phyloP scores from a whole-genome alignment of 78 protist genomes.

The Tieghemostelium lacteum region DNA sequence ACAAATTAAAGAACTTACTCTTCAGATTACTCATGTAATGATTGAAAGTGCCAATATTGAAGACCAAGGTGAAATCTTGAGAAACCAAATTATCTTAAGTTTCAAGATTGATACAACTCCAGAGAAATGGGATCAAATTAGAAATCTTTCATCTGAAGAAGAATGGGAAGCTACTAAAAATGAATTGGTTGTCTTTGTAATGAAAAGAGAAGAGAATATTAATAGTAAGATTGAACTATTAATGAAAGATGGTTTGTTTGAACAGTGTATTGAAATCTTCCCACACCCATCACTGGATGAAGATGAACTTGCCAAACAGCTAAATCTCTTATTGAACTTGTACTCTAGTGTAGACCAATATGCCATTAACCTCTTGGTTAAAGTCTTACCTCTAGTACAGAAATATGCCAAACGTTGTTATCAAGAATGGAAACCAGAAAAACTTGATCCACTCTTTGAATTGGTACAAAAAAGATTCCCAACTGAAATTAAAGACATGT shows the following conservation, averaged over 20 bases:
- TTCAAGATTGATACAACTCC: slow-evolving; percentile 57
- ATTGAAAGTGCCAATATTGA: slow-evolving; percentile 63
- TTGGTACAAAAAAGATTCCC: slow-evolving; percentile 65
- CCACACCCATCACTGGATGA: slow-evolving; percentile 52
- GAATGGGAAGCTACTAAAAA: slow-evolving; percentile 76
- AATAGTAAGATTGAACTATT: slow-evolving; percentile 70
- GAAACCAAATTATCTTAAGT: slow-evolving; percentile 69
- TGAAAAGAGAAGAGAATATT: slow-evolving; percentile 65
- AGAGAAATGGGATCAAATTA: slow-evolving; percentile 78
- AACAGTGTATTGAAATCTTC: slow-evolving; percentile 78
- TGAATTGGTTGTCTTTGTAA: slow-evolving; percentile 63
- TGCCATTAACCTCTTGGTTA: neutral
- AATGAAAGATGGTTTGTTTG: slow-evolving; percentile 61
- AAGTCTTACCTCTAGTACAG: slow-evolving; percentile 35
- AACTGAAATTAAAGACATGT: slow-evolving; percentile 33
- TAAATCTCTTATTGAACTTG: slow-evolving; percentile 27
- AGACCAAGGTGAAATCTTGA: slow-evolving; percentile 66
- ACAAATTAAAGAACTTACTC: slow-evolving; percentile 10
- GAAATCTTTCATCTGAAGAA: slow-evolving; percentile 62
- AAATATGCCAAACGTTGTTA: slow-evolving; percentile 63
- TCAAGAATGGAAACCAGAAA: slow-evolving; percentile 42
- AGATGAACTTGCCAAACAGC: slow-evolving; percentile 8
- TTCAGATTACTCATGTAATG: slow-evolving; percentile 43
- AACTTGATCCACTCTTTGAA: slow-evolving; percentile 34
- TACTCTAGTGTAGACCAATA: slow-evolving; percentile 38